Conservation (phyloP, 306 rosid genomes). For the Ormosia emarginata region DNA sequence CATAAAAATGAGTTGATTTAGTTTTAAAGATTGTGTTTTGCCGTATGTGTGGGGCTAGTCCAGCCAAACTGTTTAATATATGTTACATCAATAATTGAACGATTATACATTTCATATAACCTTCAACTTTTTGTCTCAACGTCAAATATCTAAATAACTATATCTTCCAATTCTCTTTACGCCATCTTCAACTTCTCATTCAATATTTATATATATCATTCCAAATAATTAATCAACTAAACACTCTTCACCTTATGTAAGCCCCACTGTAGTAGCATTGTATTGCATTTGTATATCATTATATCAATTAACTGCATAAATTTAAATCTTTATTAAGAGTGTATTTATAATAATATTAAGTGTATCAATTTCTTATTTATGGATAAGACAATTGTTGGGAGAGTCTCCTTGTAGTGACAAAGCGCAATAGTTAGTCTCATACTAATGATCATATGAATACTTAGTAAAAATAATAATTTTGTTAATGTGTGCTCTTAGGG, state of each 20-base stretch:
- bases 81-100: constrained; percentile 20
- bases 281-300: background rate
- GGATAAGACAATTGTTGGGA: too few relatives aligned
- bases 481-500: too few relatives aligned
- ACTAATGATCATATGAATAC: too few relatives aligned
- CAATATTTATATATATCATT: constrained; percentile 4
- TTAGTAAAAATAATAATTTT: too few relatives aligned
- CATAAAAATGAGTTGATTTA: background rate
- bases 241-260: background rate
- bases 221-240: background rate
- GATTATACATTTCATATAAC: background rate
- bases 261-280: background rate
- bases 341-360: too few relatives aligned
- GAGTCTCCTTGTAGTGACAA: too few relatives aligned
- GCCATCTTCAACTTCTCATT: constrained; percentile 14
- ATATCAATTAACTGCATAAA: background rate
- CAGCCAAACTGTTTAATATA: background rate
- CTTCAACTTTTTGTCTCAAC: constrained; percentile 2
- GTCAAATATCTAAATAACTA: background rate
- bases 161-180: background rate
- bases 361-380: too few relatives aligned
- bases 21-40: background rate
- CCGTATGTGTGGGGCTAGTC: background rate
- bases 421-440: too few relatives aligned
- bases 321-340: background rate